A percentile compares a stretch with the other conserved stretches of the same genome.
Evolutionary conservation across 768 basidiomycete species (phyloP).

Genomic region (Clitopilus hobsonii): DNA sequence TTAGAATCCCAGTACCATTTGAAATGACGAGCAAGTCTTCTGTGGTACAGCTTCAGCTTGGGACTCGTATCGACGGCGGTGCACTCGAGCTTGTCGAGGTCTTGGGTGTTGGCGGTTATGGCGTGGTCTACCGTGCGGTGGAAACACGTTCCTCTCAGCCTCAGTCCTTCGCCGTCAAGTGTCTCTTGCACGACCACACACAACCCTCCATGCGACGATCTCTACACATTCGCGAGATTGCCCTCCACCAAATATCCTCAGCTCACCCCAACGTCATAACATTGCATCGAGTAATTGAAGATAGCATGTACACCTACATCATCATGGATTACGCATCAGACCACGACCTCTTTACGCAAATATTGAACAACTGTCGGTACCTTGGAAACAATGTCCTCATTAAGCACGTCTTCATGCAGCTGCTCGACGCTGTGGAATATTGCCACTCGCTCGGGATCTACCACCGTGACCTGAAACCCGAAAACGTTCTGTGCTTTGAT

Average conservation of each 20-base stretch:
- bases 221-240: constrained; percentile 86
- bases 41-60: constrained; percentile 47
- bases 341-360: constrained; percentile 91
- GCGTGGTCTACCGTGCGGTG: constrained; percentile 88
- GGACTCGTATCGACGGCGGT: constrained; percentile 79
- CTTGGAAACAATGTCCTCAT: constrained; percentile 83
- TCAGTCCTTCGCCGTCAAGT: constrained; percentile 86
- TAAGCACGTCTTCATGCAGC: constrained; percentile 86
- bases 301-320: constrained; percentile 77
- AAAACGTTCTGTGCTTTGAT: constrained; percentile 88
- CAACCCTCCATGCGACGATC: constrained; percentile 57
- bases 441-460: constrained; percentile 90
- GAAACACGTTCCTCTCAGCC: constrained; percentile 46
- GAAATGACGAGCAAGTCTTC: constrained; percentile 13
- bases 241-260: constrained; percentile 70
- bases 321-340: constrained; percentile 91
- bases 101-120: constrained; percentile 92
- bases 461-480: constrained; percentile 97
- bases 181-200: constrained; percentile 54
- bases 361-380: constrained; percentile 72
- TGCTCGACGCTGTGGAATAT: constrained; percentile 90
- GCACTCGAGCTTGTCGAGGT: constrained; percentile 80
- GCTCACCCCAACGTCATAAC: constrained; percentile 81
- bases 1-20: constrained; percentile 1
- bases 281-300: constrained; percentile 84